Evolutionary conservation across 148 eudicot species (phyloP).

Genomic region (Mesembryanthemum crystallinum): DNA sequence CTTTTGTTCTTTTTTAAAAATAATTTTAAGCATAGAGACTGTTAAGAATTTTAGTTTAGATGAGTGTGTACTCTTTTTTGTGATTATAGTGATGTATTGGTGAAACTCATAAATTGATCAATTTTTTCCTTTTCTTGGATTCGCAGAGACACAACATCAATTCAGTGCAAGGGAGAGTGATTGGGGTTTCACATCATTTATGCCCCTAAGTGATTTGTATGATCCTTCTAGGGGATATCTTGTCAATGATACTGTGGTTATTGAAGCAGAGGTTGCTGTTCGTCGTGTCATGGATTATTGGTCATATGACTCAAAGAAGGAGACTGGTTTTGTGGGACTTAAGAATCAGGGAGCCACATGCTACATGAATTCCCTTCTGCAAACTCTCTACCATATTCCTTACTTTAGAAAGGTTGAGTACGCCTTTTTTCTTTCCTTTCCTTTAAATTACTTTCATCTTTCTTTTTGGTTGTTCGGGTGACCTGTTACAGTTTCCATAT

Average conservation of each 20-base stretch:
- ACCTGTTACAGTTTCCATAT: background rate
- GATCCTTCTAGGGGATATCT: constrained; percentile 81
- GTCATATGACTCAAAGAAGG: constrained; percentile 92
- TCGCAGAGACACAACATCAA: constrained; percentile 93
- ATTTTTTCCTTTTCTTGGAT: constrained; percentile 5
- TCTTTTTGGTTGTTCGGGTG: background rate
- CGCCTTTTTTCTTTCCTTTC: background rate
- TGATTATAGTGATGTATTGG: background rate
- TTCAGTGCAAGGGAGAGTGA: constrained; percentile 89
- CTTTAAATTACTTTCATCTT: background rate
- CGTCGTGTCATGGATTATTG: constrained; percentile 74
- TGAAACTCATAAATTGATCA: background rate
- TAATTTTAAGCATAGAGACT: background rate
- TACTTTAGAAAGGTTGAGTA: constrained; percentile 80
- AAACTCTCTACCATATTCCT: constrained; percentile 87
- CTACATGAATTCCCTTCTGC: constrained; percentile 97
- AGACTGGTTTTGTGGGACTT: constrained; percentile 95
- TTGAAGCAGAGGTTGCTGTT: constrained; percentile 97
- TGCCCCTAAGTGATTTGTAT: constrained; percentile 87
- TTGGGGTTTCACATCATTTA: constrained; percentile 99
- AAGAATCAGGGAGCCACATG: constrained; percentile 99
- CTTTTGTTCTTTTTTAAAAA: background rate
- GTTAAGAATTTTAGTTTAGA: background rate
- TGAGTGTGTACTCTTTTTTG: background rate
- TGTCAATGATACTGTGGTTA: constrained; percentile 65